Base-by-base conservation (phyloP, 2,329 filamentous ascomycete genomes). In the Pseudocercospora pini-densiflorae region DNA sequence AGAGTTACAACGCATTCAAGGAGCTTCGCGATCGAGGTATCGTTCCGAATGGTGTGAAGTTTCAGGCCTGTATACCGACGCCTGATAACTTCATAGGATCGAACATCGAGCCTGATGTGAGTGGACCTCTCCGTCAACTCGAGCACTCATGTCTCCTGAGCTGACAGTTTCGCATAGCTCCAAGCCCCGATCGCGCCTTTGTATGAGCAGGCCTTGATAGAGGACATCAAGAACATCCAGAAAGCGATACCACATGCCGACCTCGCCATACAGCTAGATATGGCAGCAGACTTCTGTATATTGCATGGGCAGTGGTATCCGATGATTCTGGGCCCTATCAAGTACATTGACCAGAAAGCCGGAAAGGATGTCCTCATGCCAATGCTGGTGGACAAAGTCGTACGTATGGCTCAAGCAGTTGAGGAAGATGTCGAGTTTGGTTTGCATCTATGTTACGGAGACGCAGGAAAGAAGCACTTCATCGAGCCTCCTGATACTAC, bases 381-480 rank as follows among this genome's bases (percentile, higher is more conserved):
- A n/a, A 78, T 77, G 1, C 70, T 81, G 9, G 64, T 79, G 12
- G 14, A 53, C 10, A 53, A 53, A 16, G 12, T 53, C 7, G 23
- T 27, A n/a, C 68, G 73, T 5, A 67, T 81, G 62, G 72, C 75
- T 4, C 67, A 70, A 10, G 69, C 68, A 4, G 73, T 83, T 12
- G 70, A 76, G n/a, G 27, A 70, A 3, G 75, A 77, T 63, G 78
- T 83, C 2, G 76, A 81, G 27, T 59, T 84, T 62, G 82, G 81
- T 0, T 76, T 81, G 24, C 82, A 84, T 70, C 73, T 84, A n/a
- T 84, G 83, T 72, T 84, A 84, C 66, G 82, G 72, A 8, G 81
- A 84, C 66, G 71, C 79, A 1, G 71, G 73, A 1, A 81, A 83
- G 68, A 72, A 74, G 62, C 82, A 83, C 69, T 83, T 81, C 65